phyloP scores from a whole-genome alignment of 345 rosid species.

The Gossypium turneri region DNA sequence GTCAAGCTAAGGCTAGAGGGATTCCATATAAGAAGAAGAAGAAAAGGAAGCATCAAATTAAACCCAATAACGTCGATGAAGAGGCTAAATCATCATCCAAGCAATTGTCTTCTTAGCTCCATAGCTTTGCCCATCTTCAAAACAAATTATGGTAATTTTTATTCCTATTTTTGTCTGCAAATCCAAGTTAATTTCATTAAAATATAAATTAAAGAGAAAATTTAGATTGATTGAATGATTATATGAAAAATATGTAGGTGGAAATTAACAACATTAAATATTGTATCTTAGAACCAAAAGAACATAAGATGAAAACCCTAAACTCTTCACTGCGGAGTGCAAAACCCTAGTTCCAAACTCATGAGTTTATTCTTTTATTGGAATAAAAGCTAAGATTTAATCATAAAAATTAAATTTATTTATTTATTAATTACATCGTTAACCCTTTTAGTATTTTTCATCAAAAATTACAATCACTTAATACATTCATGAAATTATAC shows the following conservation, averaged over 20 bases:
- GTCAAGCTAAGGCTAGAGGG: constrained; percentile 83
- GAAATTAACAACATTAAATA: background rate
- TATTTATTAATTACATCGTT: too few species aligned
- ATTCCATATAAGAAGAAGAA: constrained; percentile 78
- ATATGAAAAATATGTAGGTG: background rate
- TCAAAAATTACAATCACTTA: too few species aligned
- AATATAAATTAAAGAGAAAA: background rate
- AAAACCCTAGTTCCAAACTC: constrained; percentile 33
- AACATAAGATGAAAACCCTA: constrained; percentile 26
- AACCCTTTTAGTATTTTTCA: too few species aligned
- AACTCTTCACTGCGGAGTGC: constrained; percentile 20
- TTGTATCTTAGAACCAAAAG: background rate
- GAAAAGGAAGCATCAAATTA: constrained; percentile 52
- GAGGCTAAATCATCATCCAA: constrained; percentile 36
- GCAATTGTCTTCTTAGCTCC: constrained; percentile 11
- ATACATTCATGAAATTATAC: too few species aligned
- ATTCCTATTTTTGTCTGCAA: background rate
- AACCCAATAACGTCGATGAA: constrained; percentile 24
- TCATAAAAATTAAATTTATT: too few species aligned
- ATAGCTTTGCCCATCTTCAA: constrained; percentile 1
- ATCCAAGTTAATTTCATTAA: background rate
- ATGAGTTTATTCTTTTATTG: too few species aligned
- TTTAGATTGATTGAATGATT: background rate
- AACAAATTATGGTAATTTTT: background rate
- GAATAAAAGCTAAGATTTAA: too few species aligned